Percentiles rank a stretch among this genome's conserved stretches.
phyloP scores from a whole-genome alignment of 2,329 filamentous ascomycete genomes.

The Fusarium sulawesiense region DNA sequence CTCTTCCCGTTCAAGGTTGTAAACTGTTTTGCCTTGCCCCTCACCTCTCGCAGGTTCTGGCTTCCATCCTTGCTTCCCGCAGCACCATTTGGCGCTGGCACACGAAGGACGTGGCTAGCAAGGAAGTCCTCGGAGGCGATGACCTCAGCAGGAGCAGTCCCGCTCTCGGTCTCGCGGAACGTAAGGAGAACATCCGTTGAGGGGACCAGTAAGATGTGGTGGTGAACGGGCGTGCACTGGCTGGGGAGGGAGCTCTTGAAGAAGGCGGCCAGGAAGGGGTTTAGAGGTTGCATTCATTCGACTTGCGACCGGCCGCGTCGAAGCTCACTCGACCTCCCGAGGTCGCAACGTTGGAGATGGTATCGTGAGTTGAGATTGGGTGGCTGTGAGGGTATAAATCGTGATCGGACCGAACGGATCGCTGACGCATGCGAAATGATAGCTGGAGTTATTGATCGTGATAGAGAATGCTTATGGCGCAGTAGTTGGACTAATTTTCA shows the following conservation, averaged over 20 bases:
- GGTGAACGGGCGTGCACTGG: conserved; percentile 91
- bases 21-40: conserved; percentile 94
- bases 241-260: conserved; percentile 93
- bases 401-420: conserved; percentile 29
- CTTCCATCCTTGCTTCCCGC: conserved; percentile 66
- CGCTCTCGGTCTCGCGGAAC: conserved; percentile 87
- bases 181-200: conserved; percentile 91
- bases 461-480: conserved; percentile 30
- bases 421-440: conserved; percentile 43
- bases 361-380: conserved; percentile 20
- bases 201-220: conserved; percentile 94
- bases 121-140: conserved; percentile 94
- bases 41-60: conserved; percentile 81
- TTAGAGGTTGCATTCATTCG: conserved; percentile 90
- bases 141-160: conserved; percentile 80
- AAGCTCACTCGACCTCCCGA: conserved; percentile 46
- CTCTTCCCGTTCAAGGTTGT: conserved; percentile 92
- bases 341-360: conserved; percentile 36
- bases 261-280: conserved; percentile 98
- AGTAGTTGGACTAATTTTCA: conserved; percentile 29
- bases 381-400: conserved; percentile 12
- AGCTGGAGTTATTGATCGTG: conserved; percentile 7
- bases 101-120: conserved; percentile 93
- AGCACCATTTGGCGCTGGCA: conserved; percentile 68
- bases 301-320: conserved; percentile 46